phyloP scores from a whole-genome alignment of 2,329 filamentous ascomycete genomes.

The Amesomyces nigricolor region DNA sequence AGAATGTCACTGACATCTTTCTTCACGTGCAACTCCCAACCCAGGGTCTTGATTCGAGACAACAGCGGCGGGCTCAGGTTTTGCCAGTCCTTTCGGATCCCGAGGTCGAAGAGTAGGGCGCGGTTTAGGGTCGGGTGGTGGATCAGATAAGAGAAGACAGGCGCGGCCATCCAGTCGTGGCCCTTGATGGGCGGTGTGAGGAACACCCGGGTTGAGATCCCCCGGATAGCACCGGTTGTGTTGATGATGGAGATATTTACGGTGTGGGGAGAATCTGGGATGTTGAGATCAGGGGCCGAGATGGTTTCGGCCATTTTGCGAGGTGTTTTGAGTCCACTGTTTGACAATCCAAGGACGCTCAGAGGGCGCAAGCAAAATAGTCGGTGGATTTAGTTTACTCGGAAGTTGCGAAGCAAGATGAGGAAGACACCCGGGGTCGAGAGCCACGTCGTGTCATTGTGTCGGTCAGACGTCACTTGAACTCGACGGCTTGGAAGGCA shows the following conservation, averaged over 20 bases:
- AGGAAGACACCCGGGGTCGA: too few species aligned
- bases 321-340: background rate
- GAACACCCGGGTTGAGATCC: constrained; percentile 23
- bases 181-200: constrained; percentile 29
- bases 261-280: constrained; percentile 30
- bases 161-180: constrained; percentile 28
- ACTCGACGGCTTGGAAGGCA: too few species aligned
- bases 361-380: too few species aligned
- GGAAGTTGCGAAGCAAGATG: background rate
- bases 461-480: constrained; percentile 2
- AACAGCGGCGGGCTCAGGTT: constrained; percentile 7
- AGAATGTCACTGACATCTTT: constrained; percentile 25
- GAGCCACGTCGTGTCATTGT: background rate
- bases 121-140: constrained; percentile 24
- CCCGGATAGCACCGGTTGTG: constrained; percentile 26
- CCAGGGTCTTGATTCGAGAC: background rate
- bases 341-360: too few species aligned
- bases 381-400: too few species aligned
- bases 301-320: background rate
- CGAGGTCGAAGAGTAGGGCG: constrained; percentile 23
- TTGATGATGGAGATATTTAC: constrained; percentile 33
- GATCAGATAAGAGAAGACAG: constrained; percentile 26
- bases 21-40: constrained; percentile 13
- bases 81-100: constrained; percentile 19
- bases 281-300: constrained; percentile 27